Evolutionary conservation across 805 yeast species (phyloP), one percentile per base, ranked within the genome.

Genomic region (Zygosaccharomyces kombuchaensis): DNA sequence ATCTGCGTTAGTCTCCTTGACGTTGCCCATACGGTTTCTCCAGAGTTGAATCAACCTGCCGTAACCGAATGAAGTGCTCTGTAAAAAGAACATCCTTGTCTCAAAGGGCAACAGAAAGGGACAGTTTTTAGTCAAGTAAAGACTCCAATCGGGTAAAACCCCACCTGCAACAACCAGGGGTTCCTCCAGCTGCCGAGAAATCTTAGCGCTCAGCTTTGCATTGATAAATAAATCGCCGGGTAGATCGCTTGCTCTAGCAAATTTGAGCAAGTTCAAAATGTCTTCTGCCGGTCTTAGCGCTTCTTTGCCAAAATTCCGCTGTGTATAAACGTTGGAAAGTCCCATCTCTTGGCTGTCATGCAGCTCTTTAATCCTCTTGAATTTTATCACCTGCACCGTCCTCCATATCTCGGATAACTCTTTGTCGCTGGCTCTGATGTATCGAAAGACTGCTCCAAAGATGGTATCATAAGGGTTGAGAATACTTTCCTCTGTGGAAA

Each of bases 11-110:
- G 58, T 55, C 7, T 65, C 69, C 7, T 64, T 67, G 10, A 59
- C 67, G 22, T 64, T 65, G 19, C 68, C 73, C 8, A 74, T 70
- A 47, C 77, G 71, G 4, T 68, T 58, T 55, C 80, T 84, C 96
- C 96, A 88, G 36, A 80, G 73, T 48, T 83, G 84, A 46, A 91
- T 82, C 38, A 87, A 68, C 46, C 97, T 73, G 1, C 95, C 84
- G 60, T 87, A 84, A 0, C 98, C 98, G 69, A 86, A 90, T 0
- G 97, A 89, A 0, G 96, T 87, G 6, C 90, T 81, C 54, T 86
- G 91, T 45, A 91, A 65, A 57, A 87, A 88, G 52, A 81, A 76
- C 35, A 85, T 72, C 47, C 97, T 74, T 0, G 93, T 79, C 41
- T 83, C 93, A 36, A 91, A 68, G 0, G 98, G 96, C 58, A 87